A percentile compares a stretch with the other conserved stretches of the same genome.
Conservation (phyloP, 106 monocot species). For the Dendrobium huoshanense region DNA sequence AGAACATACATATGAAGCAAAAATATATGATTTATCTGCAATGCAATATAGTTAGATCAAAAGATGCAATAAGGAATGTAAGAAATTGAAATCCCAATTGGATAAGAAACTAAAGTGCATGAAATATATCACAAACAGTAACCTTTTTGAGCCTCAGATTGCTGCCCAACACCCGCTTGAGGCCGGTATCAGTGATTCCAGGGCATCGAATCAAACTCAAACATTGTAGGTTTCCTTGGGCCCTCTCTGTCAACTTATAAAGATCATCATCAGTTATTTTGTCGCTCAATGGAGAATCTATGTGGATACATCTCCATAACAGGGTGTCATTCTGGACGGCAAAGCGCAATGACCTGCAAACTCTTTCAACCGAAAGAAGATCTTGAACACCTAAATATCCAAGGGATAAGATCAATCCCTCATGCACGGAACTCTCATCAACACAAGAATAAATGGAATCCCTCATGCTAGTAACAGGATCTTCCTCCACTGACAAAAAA, state of each 20-base stretch:
- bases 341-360: slow-evolving; percentile 54
- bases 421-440: slow-evolving; percentile 29
- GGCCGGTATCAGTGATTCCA: slow-evolving; percentile 63
- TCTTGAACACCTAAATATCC: slow-evolving; percentile 52
- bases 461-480: background rate
- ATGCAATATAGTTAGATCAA: background rate
- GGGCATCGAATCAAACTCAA: slow-evolving; percentile 54
- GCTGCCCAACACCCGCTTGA: slow-evolving; percentile 49
- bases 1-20: background rate
- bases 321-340: slow-evolving; percentile 46
- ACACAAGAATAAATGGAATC: background rate
- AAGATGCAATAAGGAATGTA: background rate
- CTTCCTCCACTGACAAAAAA: background rate
- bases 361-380: slow-evolving; percentile 62
- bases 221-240: slow-evolving; percentile 51
- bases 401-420: slow-evolving; percentile 49
- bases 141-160: slow-evolving; percentile 65
- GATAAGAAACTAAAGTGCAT: background rate
- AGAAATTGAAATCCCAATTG: background rate
- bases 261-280: slow-evolving; percentile 68
- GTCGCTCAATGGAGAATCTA: slow-evolving; percentile 36
- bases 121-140: background rate
- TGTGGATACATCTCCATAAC: slow-evolving; percentile 68
- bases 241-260: slow-evolving; percentile 37
- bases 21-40: background rate